phyloP scores from a whole-genome alignment of 2,329 filamentous ascomycete genomes.

The Hypoxylon sp. region DNA sequence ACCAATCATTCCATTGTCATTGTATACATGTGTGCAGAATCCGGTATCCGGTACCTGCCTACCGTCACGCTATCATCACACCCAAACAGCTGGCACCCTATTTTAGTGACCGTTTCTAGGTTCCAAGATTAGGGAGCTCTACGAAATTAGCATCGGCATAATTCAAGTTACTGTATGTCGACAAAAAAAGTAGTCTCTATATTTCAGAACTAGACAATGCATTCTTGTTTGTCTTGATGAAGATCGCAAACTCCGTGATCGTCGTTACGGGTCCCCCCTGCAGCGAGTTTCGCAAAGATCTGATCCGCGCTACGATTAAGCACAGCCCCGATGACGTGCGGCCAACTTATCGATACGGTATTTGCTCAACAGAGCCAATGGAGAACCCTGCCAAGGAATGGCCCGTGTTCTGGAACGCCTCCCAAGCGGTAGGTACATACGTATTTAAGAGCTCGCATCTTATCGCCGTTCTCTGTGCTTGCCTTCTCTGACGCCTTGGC shows the following conservation, averaged over 20 bases:
- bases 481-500: not conserved
- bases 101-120: not conserved
- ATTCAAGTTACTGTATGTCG: not conserved
- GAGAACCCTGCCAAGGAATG: slow-evolving; percentile 5
- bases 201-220: not conserved
- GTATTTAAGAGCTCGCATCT: not conserved
- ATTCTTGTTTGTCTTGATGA: not conserved
- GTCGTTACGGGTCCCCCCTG: slow-evolving; percentile 26
- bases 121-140: not conserved
- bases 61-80: slow-evolving; percentile 1
- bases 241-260: not conserved
- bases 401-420: slow-evolving; percentile 25
- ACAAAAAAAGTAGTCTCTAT: not conserved
- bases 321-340: slow-evolving; percentile 33
- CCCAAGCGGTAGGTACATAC: not conserved
- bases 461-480: slow-evolving; percentile 7
- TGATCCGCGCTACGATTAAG: slow-evolving; percentile 28
- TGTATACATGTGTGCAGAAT: not conserved
- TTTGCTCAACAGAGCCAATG: slow-evolving; percentile 24
- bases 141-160: not conserved
- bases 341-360: slow-evolving; percentile 24
- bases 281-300: slow-evolving; percentile 29
- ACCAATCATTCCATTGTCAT: slow-evolving; percentile 23
- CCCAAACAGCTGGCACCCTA: slow-evolving; percentile 8
- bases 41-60: not conserved